These are phyloP conservation scores for Ophiostoma fasciatum DNA, from an alignment of 2,329 filamentous ascomycete genomes.

Conservation along the genomic window DNA sequence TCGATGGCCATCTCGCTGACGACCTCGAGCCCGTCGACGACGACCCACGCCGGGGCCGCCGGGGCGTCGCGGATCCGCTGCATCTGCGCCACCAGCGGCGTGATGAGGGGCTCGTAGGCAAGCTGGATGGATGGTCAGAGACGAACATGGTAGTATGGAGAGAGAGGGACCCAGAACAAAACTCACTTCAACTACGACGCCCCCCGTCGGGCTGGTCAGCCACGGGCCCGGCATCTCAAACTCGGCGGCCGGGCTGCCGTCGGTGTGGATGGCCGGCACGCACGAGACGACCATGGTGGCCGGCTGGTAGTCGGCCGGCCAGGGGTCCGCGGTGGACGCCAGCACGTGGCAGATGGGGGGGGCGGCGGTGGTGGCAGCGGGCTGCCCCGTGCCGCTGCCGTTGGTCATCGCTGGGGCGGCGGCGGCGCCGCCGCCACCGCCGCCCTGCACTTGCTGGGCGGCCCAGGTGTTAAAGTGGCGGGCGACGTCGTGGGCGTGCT, in stretches of 20 bases:
- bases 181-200: conserved; percentile 50
- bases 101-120: conserved; percentile 56
- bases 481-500: conserved; percentile 47
- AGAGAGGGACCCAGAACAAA: not conserved
- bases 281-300: conserved; percentile 61
- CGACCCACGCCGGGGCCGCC: conserved; percentile 47
- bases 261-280: conserved; percentile 49
- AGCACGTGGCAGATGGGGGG: conserved; percentile 37
- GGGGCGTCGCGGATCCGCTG: conserved; percentile 28
- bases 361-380: not conserved
- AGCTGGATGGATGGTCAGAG: too few species aligned
- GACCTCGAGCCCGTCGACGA: conserved; percentile 58
- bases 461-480: conserved; percentile 49
- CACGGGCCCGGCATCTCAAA: conserved; percentile 56
- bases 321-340: conserved; percentile 39
- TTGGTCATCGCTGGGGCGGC: conserved; percentile 24
- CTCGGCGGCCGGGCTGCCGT: conserved; percentile 46
- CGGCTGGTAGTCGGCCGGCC: conserved; percentile 46
- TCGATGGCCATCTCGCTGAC: conserved; percentile 62
- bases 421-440: not conserved
- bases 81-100: conserved; percentile 53
- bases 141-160: too few species aligned
- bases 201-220: conserved; percentile 55
- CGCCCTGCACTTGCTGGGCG: not conserved
- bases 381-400: not conserved